Evolutionary conservation across 2,329 filamentous ascomycete species (phyloP), one percentile per base, ranked within the genome.

Genomic region (Curvularia lunata): DNA sequence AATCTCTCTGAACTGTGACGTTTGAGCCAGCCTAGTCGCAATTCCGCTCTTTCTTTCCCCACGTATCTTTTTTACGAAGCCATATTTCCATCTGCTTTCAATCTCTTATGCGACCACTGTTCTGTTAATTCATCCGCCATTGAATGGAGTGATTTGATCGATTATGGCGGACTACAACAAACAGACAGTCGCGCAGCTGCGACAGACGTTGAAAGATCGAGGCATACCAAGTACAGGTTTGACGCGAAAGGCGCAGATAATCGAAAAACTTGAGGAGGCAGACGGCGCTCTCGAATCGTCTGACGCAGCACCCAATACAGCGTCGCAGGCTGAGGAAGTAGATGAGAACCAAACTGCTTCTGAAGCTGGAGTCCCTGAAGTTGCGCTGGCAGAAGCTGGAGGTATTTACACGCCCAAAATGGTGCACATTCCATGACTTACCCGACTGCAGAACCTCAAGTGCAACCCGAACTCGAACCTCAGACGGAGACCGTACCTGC

Each of bases 161-260:
- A 62, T 23, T 27, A 78, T 77, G 74, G 54, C 71, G 10, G 79
- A 82, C 56, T 83, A 83, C 72, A 77, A 70, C 65, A 78, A 77
- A 58, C 73, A 79, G 43, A 82, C 81, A 23, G 81, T 83, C 61
- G 74, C 77, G 52, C 77, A 81, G 61, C 72, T 83, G 48, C 77
- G 78, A 61, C 73, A 78, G 55, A 53, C 81, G 51, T 70, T 82
- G 47, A 82, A 82, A 56, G 78, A 82, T 37, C 77, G 80, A 48
- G 74, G 75, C 45, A 81, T 83, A 54, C 71, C 80, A 1, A 73
- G 74, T 23, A 79, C 79, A 0, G 79, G 80, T 23, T 68, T 83
- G 28, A 79, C 79, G 49, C 72, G 80, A 47, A 83, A 83, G 67
- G 77, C 79, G 56, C 78, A 82, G 57, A 80, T 80, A 47, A 72